These are phyloP conservation scores for Cymbopogon citratus DNA, from an alignment of 176 grass and related monocot genomes.

Conservation along the genomic window DNA sequence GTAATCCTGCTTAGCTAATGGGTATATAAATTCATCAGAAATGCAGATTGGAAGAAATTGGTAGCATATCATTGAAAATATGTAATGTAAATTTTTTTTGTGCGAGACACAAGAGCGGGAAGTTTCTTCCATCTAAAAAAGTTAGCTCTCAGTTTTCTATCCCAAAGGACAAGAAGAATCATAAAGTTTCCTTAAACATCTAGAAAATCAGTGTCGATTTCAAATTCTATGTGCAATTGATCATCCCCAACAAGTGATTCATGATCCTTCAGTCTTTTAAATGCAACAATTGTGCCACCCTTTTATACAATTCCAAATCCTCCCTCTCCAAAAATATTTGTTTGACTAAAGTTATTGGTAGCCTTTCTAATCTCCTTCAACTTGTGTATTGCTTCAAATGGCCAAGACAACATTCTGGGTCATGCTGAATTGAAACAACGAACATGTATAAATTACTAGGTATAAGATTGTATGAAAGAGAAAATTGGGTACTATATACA, in stretches of 20 bases:
- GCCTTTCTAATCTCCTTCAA: slow-evolving; percentile 62
- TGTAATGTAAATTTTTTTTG: too few species aligned
- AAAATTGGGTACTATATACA: not conserved
- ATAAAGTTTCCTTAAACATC: too few species aligned
- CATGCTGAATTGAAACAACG: slow-evolving; percentile 39
- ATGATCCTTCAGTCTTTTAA: slow-evolving; percentile 59
- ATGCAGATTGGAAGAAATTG: too few species aligned
- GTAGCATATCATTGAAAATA: too few species aligned
- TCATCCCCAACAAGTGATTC: slow-evolving; percentile 34
- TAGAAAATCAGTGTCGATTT: not conserved
- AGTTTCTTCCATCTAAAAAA: too few species aligned
- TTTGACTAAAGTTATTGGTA: slow-evolving; percentile 62
- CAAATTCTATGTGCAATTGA: slow-evolving; percentile 77
- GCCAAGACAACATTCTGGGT: slow-evolving; percentile 40
- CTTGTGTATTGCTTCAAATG: slow-evolving; percentile 54
- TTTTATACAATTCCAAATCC: slow-evolving; percentile 83
- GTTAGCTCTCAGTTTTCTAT: too few species aligned
- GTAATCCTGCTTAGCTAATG: too few species aligned
- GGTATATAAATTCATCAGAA: too few species aligned
- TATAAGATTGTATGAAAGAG: not conserved
- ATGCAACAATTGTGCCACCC: slow-evolving; percentile 45
- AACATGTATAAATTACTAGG: not conserved
- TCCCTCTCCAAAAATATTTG: slow-evolving; percentile 73
- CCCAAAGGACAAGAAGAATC: too few species aligned
- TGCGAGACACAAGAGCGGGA: too few species aligned